These are phyloP conservation scores for Lanmaoa pseudosensibilis DNA, from an alignment of 768 basidiomycete species.

Conservation along the genomic window DNA sequence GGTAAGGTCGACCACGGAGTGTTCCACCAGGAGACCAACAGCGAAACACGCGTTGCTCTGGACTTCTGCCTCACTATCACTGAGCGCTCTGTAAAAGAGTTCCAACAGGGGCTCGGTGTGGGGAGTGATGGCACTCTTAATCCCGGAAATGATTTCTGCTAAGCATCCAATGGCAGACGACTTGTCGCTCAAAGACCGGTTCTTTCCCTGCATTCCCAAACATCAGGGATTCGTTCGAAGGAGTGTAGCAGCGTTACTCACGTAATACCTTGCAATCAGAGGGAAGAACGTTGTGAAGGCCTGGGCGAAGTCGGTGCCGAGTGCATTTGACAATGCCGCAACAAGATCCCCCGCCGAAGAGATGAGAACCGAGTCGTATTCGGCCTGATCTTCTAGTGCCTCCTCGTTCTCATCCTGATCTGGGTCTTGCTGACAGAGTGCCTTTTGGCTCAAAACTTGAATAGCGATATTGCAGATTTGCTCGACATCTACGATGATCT, in stretches of 20 bases:
- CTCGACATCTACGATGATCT: conserved; percentile 57
- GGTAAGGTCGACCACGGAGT: conserved; percentile 78
- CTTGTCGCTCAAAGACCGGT: conserved; percentile 84
- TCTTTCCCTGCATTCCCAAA: conserved; percentile 60
- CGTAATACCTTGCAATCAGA: conserved; percentile 89
- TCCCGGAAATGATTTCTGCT: conserved; percentile 92
- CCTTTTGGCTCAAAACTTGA: conserved; percentile 90
- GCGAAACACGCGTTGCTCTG: conserved; percentile 97
- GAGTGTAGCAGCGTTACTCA: conserved; percentile 40
- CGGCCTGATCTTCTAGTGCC: conserved; percentile 86
- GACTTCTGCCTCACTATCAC: conserved; percentile 88
- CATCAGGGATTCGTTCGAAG: not conserved
- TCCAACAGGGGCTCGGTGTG: conserved; percentile 80
- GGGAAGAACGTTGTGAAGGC: conserved; percentile 88
- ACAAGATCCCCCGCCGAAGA: conserved; percentile 94
- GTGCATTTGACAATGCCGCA: conserved; percentile 77
- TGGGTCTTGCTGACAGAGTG: conserved; percentile 94
- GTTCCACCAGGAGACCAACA: conserved; percentile 85
- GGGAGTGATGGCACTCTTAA: conserved; percentile 83
- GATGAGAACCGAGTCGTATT: conserved; percentile 95
- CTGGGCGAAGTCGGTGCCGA: conserved; percentile 81
- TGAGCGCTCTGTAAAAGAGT: conserved; percentile 79
- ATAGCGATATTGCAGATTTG: conserved; percentile 76
- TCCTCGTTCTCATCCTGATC: conserved; percentile 88
- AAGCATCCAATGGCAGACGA: conserved; percentile 92